Conservation (phyloP, 805 yeast genomes). For the Candida patagonica region DNA sequence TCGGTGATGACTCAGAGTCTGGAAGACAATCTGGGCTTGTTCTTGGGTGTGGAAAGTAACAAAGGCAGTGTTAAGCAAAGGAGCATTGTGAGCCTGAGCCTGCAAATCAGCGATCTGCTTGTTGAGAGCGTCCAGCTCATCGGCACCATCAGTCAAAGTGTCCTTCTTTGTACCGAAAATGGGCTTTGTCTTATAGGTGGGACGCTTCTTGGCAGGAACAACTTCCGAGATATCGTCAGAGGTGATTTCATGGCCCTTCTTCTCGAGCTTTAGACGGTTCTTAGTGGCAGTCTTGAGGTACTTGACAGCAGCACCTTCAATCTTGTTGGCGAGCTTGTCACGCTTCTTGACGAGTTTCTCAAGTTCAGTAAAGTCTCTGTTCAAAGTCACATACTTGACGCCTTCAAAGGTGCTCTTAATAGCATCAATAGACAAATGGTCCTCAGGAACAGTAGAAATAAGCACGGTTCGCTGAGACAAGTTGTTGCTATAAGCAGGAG, state of each 20-base stretch:
- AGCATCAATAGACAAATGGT: slow-evolving; percentile 61
- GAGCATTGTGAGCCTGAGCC: slow-evolving; percentile 39
- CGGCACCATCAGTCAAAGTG: slow-evolving; percentile 65
- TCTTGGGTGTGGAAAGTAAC: slow-evolving; percentile 75
- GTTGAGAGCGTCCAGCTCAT: slow-evolving; percentile 60
- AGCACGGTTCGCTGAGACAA: slow-evolving; percentile 73
- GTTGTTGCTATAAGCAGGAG: slow-evolving; percentile 70
- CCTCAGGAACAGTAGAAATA: slow-evolving; percentile 75
- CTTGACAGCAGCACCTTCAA: slow-evolving; percentile 59
- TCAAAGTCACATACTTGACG: slow-evolving; percentile 72
- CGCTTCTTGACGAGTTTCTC: slow-evolving; percentile 50
- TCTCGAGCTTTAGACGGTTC: slow-evolving; percentile 52
- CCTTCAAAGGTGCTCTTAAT: slow-evolving; percentile 71
- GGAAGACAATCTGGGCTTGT: slow-evolving; percentile 83
- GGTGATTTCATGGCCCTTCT: slow-evolving; percentile 39
- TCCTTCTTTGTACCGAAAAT: slow-evolving; percentile 77
- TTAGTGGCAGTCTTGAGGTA: slow-evolving; percentile 57
- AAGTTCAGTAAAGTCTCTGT: slow-evolving; percentile 52
- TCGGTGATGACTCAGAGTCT: slow-evolving; percentile 46
- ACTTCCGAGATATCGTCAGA: slow-evolving; percentile 31
- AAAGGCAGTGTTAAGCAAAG: slow-evolving; percentile 77
- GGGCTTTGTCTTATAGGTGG: slow-evolving; percentile 66
- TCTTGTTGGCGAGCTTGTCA: slow-evolving; percentile 43
- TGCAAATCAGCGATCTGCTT: slow-evolving; percentile 54
- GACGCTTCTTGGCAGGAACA: slow-evolving; percentile 66